These are phyloP conservation scores for Paratinospora sagittata DNA, from an alignment of 164 flowering plant genomes.

Conservation along the genomic window DNA sequence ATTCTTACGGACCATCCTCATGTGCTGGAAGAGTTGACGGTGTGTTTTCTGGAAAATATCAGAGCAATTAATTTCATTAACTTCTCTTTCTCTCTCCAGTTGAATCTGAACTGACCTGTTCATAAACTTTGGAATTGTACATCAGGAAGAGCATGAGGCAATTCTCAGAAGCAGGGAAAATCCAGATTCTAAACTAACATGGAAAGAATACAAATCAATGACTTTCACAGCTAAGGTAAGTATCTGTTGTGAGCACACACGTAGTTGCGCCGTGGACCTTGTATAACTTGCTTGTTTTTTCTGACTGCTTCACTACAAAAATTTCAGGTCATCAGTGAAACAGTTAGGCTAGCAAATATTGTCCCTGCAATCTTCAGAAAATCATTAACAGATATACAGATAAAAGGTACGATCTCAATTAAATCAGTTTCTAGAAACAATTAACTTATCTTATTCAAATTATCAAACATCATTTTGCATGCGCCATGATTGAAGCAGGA, in stretches of 20 bases:
- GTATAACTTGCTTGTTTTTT: background rate
- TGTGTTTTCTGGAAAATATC: slow-evolving; percentile 19
- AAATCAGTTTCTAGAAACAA: background rate
- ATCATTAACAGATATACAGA: slow-evolving; percentile 25
- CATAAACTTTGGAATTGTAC: background rate
- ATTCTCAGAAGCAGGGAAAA: slow-evolving; percentile 27
- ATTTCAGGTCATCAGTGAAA: slow-evolving; percentile 39
- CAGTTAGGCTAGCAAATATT: slow-evolving; percentile 37
- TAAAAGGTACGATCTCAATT: slow-evolving; percentile 23
- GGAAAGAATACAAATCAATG: slow-evolving; percentile 48
- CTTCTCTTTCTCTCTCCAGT: background rate
- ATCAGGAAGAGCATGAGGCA: slow-evolving; percentile 37
- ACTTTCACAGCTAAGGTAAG: slow-evolving; percentile 35
- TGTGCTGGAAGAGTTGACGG: slow-evolving; percentile 61
- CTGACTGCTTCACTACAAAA: slow-evolving; percentile 3
- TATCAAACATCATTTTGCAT: background rate
- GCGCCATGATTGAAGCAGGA: slow-evolving; percentile 35
- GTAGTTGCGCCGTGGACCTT: background rate
- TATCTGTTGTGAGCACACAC: background rate
- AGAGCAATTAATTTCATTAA: background rate
- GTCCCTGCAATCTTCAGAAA: slow-evolving; percentile 40
- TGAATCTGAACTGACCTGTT: background rate
- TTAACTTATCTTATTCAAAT: background rate
- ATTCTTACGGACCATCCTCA: slow-evolving; percentile 49
- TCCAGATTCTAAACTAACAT: slow-evolving; percentile 28